phyloP scores from a whole-genome alignment of 2,329 filamentous ascomycete genomes.

The Fusarium bactridioides region DNA sequence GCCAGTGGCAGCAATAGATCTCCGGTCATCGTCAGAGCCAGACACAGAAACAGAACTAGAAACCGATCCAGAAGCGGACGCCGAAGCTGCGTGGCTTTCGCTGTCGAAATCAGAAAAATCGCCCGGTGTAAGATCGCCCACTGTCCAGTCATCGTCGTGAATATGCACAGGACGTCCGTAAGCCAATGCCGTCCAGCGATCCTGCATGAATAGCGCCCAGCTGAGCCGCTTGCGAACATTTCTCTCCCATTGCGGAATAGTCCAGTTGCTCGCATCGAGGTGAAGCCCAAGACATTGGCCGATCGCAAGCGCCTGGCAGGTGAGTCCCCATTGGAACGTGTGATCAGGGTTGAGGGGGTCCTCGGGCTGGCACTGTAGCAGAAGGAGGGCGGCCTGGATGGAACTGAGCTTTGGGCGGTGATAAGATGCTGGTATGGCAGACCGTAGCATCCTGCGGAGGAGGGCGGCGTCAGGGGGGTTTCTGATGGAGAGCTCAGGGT shows the following conservation, averaged over 20 bases:
- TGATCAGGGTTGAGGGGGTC: conserved; percentile 48
- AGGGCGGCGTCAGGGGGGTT: conserved; percentile 36
- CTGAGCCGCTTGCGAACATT: conserved; percentile 63
- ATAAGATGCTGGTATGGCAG: conserved; percentile 41
- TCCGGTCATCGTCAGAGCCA: conserved; percentile 40
- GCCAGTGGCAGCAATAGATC: conserved; percentile 49
- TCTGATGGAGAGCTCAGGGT: conserved; percentile 43
- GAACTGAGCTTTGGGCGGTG: conserved; percentile 44
- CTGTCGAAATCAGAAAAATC: conserved; percentile 46
- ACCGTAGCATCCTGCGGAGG: conserved; percentile 37
- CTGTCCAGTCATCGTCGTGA: conserved; percentile 44
- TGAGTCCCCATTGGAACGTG: conserved; percentile 49
- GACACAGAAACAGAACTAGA: conserved; percentile 23
- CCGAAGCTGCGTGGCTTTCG: conserved; percentile 13
- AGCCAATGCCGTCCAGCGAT: conserved; percentile 58
- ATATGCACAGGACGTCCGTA: conserved; percentile 43
- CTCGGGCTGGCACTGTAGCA: conserved; percentile 43
- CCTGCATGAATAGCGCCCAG: conserved; percentile 69
- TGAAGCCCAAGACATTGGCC: conserved; percentile 63
- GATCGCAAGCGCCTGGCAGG: conserved; percentile 57
- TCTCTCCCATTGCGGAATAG: conserved; percentile 65
- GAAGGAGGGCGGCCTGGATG: conserved; percentile 42
- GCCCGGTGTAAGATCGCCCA: conserved; percentile 38
- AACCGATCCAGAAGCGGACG: conserved; percentile 11
- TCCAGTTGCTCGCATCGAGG: conserved; percentile 64